Evolutionary conservation across 768 basidiomycete species (phyloP), one percentile per base, ranked within the genome.

Genomic region (Termitomyces eurrhizus): DNA sequence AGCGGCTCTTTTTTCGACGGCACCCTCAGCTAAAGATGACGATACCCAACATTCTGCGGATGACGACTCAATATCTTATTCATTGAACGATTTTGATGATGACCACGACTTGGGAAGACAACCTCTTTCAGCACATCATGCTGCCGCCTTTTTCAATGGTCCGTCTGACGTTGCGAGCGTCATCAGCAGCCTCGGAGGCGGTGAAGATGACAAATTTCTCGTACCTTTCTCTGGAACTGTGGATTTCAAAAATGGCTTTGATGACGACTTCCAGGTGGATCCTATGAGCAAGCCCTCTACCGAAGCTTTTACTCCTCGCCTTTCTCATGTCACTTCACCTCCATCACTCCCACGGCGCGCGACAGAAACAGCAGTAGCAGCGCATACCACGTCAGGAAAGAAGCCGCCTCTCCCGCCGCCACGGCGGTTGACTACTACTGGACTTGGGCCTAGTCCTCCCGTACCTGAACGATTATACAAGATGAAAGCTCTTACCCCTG

Each of bases 331-430:
- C 35, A 21, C 61, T 35, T 56, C 64, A 18, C 55, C 65, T 9
- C 68, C 69, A 26, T 61, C 68, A 14, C 59, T 68, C 7, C 58
- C 61, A 35, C 67, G 68, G 12, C 68, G 70, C 8, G 58, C 68
- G 9, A 66, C 68, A 21, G 65, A 70, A 8, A 51, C 46, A 48
- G 69, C 71, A n/a, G 42, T 59, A 32, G n/a, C 52, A 6, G 37
- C 45, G 21, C 63, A 63, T 16, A 61, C 69, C 18, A 50, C 53
- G 11, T 29, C 62, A 33, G 64, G 60, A 26, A 87, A 82, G 70
- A 81, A 81, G 62, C 75, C 77, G 0, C 84, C 87, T 0, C 86
- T 85, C 0, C 89, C 88, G 0, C 89, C 88, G 0, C 87, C 86
- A 16, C 79, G 86, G 9, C 79, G 84, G 18, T 67, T 74, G 24